phyloP scores from a whole-genome alignment of 2,329 filamentous ascomycete species.

The Paraphaeosphaeria sporulosa region DNA sequence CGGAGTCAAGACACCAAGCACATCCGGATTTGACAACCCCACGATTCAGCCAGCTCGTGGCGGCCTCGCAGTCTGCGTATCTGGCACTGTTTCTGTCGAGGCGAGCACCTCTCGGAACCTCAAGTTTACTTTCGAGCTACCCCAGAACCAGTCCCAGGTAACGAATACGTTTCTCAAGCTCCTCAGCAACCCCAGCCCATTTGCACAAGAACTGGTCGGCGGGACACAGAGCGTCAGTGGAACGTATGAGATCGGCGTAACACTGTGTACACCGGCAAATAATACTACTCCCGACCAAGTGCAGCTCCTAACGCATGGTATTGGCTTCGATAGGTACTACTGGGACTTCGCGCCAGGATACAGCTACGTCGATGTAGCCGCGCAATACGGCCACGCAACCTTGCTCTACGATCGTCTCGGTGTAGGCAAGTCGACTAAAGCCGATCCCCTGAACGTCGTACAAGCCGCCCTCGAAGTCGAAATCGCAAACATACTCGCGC shows the following conservation, averaged over 20 bases:
- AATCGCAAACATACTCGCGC: neutral
- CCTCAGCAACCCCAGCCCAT: neutral
- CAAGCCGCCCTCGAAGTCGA: neutral
- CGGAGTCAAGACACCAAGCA: neutral
- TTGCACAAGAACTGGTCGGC: neutral
- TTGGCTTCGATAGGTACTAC: neutral
- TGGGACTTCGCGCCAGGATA: neutral
- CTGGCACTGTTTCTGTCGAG: neutral
- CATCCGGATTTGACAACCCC: neutral
- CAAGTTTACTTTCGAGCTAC: neutral
- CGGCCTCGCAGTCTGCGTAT: neutral
- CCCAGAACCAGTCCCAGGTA: neutral
- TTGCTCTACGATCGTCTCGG: neutral
- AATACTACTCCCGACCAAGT: neutral
- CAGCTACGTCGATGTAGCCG: neutral
- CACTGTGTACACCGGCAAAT: neutral
- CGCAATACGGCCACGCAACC: neutral
- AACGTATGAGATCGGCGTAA: neutral
- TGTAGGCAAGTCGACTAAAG: neutral
- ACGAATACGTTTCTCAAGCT: neutral
- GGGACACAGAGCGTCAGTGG: neutral
- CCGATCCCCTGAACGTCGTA: neutral
- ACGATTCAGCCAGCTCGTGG: neutral
- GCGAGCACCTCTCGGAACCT: neutral
- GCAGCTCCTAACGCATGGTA: neutral